Conservation (phyloP, 1,284 basidiomycete genomes). For the Cryptococcus neoformans region DNA sequence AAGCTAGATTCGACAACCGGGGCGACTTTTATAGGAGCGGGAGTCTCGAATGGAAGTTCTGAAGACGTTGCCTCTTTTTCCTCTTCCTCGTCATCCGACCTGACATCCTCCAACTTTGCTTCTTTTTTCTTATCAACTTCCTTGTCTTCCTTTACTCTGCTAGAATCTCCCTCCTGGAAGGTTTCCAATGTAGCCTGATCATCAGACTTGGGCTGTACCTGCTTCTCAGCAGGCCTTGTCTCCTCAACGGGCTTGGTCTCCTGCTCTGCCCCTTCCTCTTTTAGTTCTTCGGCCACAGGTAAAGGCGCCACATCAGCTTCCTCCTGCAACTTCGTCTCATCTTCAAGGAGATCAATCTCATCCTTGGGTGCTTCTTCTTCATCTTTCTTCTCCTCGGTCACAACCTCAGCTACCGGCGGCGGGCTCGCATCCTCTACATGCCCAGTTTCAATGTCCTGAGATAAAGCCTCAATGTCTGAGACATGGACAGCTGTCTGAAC, state of each 20-base stretch:
- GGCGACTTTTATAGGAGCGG: not conserved
- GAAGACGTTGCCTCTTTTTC: not conserved
- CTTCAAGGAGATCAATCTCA: constrained; percentile 38
- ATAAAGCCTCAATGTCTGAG: not conserved
- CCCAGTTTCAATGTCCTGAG: not conserved
- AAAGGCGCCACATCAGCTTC: not conserved
- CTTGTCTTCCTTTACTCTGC: not conserved
- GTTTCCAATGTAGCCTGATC: not conserved
- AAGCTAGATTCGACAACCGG: not conserved
- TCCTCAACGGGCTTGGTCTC: not conserved
- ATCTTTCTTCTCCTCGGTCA: not conserved
- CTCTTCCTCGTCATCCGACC: not conserved
- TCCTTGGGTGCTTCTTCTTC: constrained; percentile 26
- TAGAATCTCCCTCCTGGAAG: not conserved
- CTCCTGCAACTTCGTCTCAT: constrained; percentile 24
- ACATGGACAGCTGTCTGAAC: not conserved
- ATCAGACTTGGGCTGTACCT: not conserved
- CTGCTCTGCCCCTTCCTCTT: not conserved
- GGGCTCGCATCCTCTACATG: not conserved
- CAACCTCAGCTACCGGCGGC: not conserved
- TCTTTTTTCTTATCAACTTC: not conserved
- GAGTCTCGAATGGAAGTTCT: not conserved
- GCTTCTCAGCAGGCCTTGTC: not conserved
- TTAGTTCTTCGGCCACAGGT: not conserved
- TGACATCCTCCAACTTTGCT: not conserved